These are phyloP conservation scores for Ogataea philodendri DNA, from an alignment of 805 yeast species.

Conservation along the genomic window DNA sequence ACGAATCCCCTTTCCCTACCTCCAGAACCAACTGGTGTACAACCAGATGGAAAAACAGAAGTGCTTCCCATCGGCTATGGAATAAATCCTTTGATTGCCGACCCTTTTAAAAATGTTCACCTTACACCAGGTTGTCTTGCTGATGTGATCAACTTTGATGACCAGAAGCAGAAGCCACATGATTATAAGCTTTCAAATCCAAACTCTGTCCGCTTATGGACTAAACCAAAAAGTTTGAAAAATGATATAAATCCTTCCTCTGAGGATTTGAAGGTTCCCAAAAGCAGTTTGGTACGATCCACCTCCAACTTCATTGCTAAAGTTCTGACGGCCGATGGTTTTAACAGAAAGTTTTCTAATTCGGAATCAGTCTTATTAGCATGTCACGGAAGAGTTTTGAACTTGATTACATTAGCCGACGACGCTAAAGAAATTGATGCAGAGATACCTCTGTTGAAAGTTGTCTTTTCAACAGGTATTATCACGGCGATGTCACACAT, in stretches of 20 bases:
- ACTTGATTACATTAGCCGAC: slow-evolving; percentile 41
- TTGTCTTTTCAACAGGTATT: slow-evolving; percentile 39
- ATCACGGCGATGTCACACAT: slow-evolving; percentile 41
- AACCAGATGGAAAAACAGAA: slow-evolving; percentile 34
- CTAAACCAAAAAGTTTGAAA: slow-evolving; percentile 11
- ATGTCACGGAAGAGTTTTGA: slow-evolving; percentile 50
- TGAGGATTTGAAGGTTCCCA: slow-evolving; percentile 31
- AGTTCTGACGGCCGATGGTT: slow-evolving; percentile 32
- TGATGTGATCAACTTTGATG: slow-evolving; percentile 24
- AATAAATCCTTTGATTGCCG: slow-evolving; percentile 51
- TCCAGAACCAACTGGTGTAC: slow-evolving; percentile 33
- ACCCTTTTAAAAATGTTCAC: slow-evolving; percentile 51
- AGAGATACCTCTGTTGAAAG: slow-evolving; percentile 43
- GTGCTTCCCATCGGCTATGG: slow-evolving; percentile 48
- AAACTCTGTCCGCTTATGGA: slow-evolving; percentile 13
- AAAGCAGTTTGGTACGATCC: slow-evolving; percentile 30
- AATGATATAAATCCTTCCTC: slow-evolving; percentile 9
- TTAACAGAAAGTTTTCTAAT: slow-evolving; percentile 30
- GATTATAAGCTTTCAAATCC: slow-evolving; percentile 1
- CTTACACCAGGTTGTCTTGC: slow-evolving; percentile 54
- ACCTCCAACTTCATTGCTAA: slow-evolving; percentile 37
- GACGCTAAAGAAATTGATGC: slow-evolving; percentile 41
- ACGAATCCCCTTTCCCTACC: slow-evolving; percentile 40
- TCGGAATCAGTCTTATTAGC: slow-evolving; percentile 38
- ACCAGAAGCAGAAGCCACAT: neutral